These are phyloP conservation scores for Leishmania martiniquensis DNA, from an alignment of 208 protist species.

Conservation along the genomic window DNA sequence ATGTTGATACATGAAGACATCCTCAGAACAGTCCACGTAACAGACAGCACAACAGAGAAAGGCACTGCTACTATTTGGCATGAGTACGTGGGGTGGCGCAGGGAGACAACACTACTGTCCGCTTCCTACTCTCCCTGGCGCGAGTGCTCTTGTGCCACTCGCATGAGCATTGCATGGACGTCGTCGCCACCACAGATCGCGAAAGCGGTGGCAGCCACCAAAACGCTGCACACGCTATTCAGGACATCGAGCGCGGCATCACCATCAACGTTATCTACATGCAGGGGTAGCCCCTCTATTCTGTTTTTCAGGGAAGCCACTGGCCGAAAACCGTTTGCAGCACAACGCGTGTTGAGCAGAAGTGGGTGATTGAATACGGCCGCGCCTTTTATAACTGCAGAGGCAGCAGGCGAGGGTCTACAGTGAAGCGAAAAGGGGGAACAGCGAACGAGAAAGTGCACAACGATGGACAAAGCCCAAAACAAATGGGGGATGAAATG, in stretches of 20 bases:
- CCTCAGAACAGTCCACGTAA: not conserved
- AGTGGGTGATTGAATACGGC: not conserved
- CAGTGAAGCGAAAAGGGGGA: not conserved
- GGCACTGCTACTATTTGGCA: not conserved
- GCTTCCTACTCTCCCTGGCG: not conserved
- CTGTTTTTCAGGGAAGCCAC: not conserved
- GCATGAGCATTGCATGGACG: not conserved
- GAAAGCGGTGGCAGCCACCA: not conserved
- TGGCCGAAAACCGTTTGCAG: not conserved
- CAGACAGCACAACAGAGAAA: not conserved
- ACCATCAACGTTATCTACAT: not conserved
- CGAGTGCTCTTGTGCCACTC: not conserved
- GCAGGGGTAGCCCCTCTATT: no score
- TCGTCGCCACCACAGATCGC: not conserved
- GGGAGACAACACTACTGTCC: not conserved
- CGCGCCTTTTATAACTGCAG: not conserved
- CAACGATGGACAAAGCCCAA: not conserved
- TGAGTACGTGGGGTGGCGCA: no score
- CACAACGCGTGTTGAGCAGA: not conserved
- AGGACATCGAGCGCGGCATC: not conserved
- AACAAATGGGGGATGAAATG: not conserved
- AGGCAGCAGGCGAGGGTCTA: not conserved
- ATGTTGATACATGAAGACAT: not conserved
- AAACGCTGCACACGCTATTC: not conserved
- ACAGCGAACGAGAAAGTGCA: not conserved